These are phyloP conservation scores for Nicotiana otophora DNA, from an alignment of 257 asterid species.

Conservation along the genomic window DNA sequence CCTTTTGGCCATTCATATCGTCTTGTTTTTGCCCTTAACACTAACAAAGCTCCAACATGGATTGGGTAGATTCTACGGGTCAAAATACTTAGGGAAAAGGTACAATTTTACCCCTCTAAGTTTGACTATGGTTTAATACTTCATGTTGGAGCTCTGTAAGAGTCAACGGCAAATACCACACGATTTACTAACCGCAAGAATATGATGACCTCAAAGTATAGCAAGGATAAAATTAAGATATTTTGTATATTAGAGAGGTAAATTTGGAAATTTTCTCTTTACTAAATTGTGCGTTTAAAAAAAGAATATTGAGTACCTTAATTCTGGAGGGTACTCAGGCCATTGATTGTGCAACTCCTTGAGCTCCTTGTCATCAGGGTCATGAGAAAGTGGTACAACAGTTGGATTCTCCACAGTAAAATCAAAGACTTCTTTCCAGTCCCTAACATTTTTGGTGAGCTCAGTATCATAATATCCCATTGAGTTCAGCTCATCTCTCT, in stretches of 20 bases:
- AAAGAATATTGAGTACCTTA: slow-evolving; percentile 25
- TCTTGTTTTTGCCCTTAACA: background rate
- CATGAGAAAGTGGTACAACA: slow-evolving; percentile 39
- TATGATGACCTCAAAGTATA: background rate
- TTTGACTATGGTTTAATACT: background rate
- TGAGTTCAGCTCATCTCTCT: slow-evolving; percentile 38
- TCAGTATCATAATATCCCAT: slow-evolving; percentile 62
- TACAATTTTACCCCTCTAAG: background rate
- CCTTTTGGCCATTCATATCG: background rate
- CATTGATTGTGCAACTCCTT: slow-evolving; percentile 36
- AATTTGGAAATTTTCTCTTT: background rate
- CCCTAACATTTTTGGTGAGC: slow-evolving; percentile 61
- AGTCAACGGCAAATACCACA: background rate
- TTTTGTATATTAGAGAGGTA: background rate
- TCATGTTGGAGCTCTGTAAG: background rate
- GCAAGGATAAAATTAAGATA: background rate
- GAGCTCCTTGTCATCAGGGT: slow-evolving; percentile 38
- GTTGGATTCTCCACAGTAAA: slow-evolving; percentile 41
- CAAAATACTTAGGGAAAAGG: background rate
- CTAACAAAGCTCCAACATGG: background rate
- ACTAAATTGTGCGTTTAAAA: background rate
- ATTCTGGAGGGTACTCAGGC: slow-evolving; percentile 48
- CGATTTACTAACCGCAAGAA: background rate
- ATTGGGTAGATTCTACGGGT: background rate
- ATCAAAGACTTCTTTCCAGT: slow-evolving; percentile 79